Evolutionary conservation across 2,329 filamentous ascomycete genomes (phyloP), one percentile per base, ranked within the genome.

Genomic region (Neonectria hederae): DNA sequence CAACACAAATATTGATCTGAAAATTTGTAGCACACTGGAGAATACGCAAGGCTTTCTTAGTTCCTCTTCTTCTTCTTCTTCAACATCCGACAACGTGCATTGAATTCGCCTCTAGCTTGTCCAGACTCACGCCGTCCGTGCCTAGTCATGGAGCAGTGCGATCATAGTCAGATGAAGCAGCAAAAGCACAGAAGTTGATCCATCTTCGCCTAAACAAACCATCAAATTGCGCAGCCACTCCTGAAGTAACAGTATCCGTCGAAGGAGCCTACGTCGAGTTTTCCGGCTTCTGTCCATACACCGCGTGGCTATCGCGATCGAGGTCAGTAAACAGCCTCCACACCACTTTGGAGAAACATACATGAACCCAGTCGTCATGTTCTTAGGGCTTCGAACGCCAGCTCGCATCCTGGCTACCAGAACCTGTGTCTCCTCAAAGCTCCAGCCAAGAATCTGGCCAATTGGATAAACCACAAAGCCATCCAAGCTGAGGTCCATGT

Each of bases 401-500:
- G 45, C 14, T 5, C 62, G 62, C 62, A 64, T 64, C 57, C 60
- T 49, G 9, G 62, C 62, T 2, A 64, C 62, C 13, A 61, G 45
- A 3, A 48, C 57, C 9, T 61, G 52, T 6, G 60, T 53, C 30
- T 64, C 62, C 6, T 63, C 61, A 3, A 55, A 30, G 6, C 30
- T 59, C 61, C 61, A 63, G 22, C 57, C 62, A 2, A 64, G 32
- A 17, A 64, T 32, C 28, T 61, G 59, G n/a, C 63, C 54, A 5
- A 63, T 46, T 2, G 59, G 63, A 32, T 63, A 65, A 1, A 63
- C 13, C 3, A 54, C 63, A 40, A 63, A 65, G 5, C 63, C 63
- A 45, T 65, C 63, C 13, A 65, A 13, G 13, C 63, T 65, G 9
- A 65, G 14, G 43, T 63, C 63, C 46, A 65, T 61, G 54, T 65